Base-by-base conservation (phyloP, 345 rosid species). In the Draba incana region DNA sequence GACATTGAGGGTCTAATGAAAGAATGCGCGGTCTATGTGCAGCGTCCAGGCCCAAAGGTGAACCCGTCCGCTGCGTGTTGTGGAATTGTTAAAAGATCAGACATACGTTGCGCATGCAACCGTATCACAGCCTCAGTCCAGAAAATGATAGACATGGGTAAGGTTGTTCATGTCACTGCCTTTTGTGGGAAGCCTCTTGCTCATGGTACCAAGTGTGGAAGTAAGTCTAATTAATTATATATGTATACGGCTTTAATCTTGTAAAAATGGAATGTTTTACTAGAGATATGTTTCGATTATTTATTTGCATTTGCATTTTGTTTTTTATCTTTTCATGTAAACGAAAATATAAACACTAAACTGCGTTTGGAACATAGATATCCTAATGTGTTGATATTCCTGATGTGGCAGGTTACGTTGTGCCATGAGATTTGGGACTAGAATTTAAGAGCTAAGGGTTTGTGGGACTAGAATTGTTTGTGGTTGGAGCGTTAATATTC, bases 171-270 rank as follows among this genome's bases (percentile, higher is more conserved):
- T 52, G 71, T 76, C 44, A 64, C 75, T 50, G 59, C 79, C 51
- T 76, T 76, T 70, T 76, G 79, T 69, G 79, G 79, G 13, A 76
- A 54, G 51, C 75, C 79, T 24, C 71, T 76, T 1, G 57, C 75
- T 58, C 79, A 70, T 43, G 79, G 79, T 49, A 64, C 68, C 30
- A 76, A 70, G 57, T 75, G 79, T 75, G 79, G 79, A 57, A 75
- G 79, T 75, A 75, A 75, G 73, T 62, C 23, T 31, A n/a, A 23
- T 35, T n/a, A 20, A 20, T 20, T 20, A 20, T 20, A 20, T 20
- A 20, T 20, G 20, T 0, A 20, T 20, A 20, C 20, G 20, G 20
- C 20, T 20, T 50, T 54, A 33, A n/a, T 27, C 8, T 41, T 25
- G 58, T 15, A 16, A 25, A 39, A n/a, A 0, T 8, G 11, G 12